phyloP scores from a whole-genome alignment of 192 early-diverging fungal species.

The Umbelopsis isabellina region DNA sequence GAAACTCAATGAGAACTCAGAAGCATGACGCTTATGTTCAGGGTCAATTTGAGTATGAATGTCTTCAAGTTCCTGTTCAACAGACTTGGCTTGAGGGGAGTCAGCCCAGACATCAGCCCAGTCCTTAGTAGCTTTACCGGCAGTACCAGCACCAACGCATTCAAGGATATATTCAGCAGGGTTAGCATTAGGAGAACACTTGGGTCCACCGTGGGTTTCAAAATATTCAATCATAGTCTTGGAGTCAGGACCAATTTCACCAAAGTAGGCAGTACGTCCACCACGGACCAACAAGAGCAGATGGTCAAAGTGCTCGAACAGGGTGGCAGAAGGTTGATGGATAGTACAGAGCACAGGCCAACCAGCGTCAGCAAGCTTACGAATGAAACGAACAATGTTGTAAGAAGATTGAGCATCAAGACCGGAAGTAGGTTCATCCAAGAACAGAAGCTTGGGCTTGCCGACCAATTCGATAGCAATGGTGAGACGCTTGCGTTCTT shows the following conservation, averaged over 20 bases:
- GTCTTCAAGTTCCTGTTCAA: slow-evolving; percentile 56
- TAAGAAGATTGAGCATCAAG: slow-evolving; percentile 81
- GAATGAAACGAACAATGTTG: slow-evolving; percentile 77
- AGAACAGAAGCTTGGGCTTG: slow-evolving; percentile 78
- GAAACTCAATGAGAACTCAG: slow-evolving; percentile 33
- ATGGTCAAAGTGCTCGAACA: slow-evolving; percentile 89
- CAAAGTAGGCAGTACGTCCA: slow-evolving; percentile 80
- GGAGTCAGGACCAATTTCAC: slow-evolving; percentile 75
- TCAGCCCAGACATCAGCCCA: slow-evolving; percentile 78
- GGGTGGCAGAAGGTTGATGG: slow-evolving; percentile 82
- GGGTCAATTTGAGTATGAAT: slow-evolving; percentile 37
- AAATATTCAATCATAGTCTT: slow-evolving; percentile 71
- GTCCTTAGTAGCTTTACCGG: slow-evolving; percentile 49
- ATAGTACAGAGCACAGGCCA: slow-evolving; percentile 82
- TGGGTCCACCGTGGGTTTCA: slow-evolving; percentile 70
- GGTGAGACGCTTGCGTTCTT: slow-evolving; percentile 86
- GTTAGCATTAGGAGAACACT: slow-evolving; percentile 70
- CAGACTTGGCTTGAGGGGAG: slow-evolving; percentile 52
- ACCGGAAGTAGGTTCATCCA: slow-evolving; percentile 92
- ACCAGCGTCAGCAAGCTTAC: slow-evolving; percentile 61
- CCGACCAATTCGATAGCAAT: slow-evolving; percentile 87
- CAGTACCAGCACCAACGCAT: slow-evolving; percentile 69
- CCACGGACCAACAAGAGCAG: slow-evolving; percentile 76
- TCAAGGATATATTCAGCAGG: slow-evolving; percentile 90
- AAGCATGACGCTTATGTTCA: slow-evolving; percentile 8